A percentile compares a stretch with the other conserved stretches of the same genome.
These are phyloP conservation scores for Trametes maxima DNA, from an alignment of 768 basidiomycete genomes.

Conservation along the genomic window DNA sequence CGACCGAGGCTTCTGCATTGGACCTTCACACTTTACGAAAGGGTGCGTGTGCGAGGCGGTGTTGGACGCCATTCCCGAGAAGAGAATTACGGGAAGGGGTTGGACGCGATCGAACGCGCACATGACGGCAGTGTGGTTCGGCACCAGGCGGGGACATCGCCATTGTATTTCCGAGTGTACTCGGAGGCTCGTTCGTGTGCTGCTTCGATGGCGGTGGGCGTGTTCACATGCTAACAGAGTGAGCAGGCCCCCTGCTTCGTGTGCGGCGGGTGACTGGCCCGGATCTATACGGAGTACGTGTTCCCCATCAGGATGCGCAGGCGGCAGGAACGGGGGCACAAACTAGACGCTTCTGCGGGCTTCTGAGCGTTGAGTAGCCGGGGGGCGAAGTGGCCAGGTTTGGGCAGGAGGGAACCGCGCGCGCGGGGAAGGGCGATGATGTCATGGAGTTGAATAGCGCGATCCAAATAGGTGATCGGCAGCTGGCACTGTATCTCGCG, in stretches of 20 bases:
- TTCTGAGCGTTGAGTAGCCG: slow-evolving; percentile 17
- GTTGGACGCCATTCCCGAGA: too few relatives aligned
- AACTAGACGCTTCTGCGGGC: slow-evolving; percentile 1
- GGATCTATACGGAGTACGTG: background rate
- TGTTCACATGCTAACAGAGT: background rate
- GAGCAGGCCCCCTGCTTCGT: background rate
- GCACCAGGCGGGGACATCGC: background rate
- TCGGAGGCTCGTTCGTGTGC: background rate
- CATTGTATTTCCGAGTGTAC: background rate
- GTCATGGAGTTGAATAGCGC: slow-evolving; percentile 18
- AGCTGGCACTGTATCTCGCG: slow-evolving; percentile 4
- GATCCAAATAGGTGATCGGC: slow-evolving; percentile 2
- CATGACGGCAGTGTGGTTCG: too few relatives aligned
- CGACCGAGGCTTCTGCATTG: too few relatives aligned
- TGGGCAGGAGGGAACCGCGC: slow-evolving; percentile 14
- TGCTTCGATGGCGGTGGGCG: background rate
- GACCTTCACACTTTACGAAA: too few relatives aligned
- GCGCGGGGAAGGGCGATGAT: slow-evolving; percentile 10
- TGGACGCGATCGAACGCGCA: too few relatives aligned
- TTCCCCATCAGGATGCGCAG: background rate
- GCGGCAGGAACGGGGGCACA: slow-evolving; percentile 14
- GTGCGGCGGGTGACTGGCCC: background rate
- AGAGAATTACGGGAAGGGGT: too few relatives aligned
- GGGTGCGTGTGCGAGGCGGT: too few relatives aligned
- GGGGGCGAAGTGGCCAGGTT: background rate